Evolutionary conservation across 257 asterid genomes (phyloP).

Genomic region (Solanum boliviense): DNA sequence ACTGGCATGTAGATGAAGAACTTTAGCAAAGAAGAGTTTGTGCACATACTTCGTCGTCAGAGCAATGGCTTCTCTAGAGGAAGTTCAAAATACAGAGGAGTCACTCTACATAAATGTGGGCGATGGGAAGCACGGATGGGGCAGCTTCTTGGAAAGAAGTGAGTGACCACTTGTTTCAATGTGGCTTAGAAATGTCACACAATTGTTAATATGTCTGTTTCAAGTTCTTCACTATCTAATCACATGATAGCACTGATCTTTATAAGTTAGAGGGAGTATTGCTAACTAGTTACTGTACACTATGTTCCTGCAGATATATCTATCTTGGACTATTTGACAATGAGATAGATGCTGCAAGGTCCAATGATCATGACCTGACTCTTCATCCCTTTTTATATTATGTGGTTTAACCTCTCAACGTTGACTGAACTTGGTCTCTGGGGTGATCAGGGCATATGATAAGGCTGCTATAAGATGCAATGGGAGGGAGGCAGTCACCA

Average conservation of each 20-base stretch:
- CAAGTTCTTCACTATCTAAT: not conserved
- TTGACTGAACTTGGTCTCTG: not conserved
- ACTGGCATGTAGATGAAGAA: constrained; percentile 1
- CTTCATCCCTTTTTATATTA: not conserved
- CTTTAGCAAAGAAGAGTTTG: constrained; percentile 4
- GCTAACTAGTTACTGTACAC: not conserved
- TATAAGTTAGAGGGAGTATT: not conserved
- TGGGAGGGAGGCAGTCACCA: constrained; percentile 87
- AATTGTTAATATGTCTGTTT: not conserved
- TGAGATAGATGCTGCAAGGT: constrained; percentile 97
- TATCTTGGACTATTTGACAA: constrained; percentile 85
- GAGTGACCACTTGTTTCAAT: not conserved
- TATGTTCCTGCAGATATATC: constrained; percentile 47
- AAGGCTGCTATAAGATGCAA: constrained; percentile 77
- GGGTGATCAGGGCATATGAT: constrained; percentile 67
- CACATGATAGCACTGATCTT: not conserved
- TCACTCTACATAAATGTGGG: constrained; percentile 8
- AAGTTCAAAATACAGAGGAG: constrained; percentile 2
- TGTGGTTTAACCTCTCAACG: not conserved
- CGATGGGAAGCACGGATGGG: constrained; percentile 9
- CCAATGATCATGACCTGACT: not conserved
- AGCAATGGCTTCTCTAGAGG: constrained; percentile 6
- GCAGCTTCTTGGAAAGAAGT: constrained; percentile 6
- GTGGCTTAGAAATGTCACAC: not conserved
- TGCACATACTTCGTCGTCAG: constrained; percentile 1